These are phyloP conservation scores for Sporothrix sp. DNA, from an alignment of 2,329 filamentous ascomycete genomes.

Conservation along the genomic window DNA sequence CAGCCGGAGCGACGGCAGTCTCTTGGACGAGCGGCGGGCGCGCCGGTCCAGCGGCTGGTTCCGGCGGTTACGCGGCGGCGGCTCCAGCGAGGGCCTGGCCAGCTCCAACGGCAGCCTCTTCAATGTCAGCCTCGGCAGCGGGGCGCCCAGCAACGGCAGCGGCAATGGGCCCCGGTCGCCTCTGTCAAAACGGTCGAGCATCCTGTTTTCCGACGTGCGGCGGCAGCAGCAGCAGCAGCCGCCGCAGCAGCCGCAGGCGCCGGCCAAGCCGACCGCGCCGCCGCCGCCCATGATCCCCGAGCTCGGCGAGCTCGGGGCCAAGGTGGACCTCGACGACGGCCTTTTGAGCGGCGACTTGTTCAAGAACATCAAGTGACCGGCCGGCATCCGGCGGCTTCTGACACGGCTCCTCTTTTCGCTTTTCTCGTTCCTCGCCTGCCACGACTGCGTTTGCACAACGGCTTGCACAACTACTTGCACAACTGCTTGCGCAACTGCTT, in stretches of 20 bases:
- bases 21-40: constrained; percentile 43
- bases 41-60: constrained; percentile 52
- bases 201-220: constrained; percentile 31
- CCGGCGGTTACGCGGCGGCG: constrained; percentile 37
- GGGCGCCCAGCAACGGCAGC: too few relatives aligned
- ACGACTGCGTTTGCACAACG: background rate
- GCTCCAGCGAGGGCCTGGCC: constrained; percentile 13
- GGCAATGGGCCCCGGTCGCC: constrained; percentile 18
- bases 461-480: background rate
- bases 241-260: constrained; percentile 15
- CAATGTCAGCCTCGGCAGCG: too few relatives aligned
- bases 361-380: constrained; percentile 39
- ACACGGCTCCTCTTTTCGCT: too few relatives aligned
- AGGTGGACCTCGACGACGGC: constrained; percentile 35
- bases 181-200: constrained; percentile 32
- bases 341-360: constrained; percentile 45
- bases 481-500: background rate
- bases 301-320: constrained; percentile 41
- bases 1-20: constrained; percentile 41
- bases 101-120: constrained; percentile 13
- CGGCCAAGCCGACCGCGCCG: constrained; percentile 28
- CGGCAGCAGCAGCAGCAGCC: constrained; percentile 15
- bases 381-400: too few relatives aligned
- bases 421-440: too few relatives aligned
- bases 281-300: constrained; percentile 54